A percentile compares a stretch with the other conserved stretches of the same genome.
Evolutionary conservation across 164 flowering plant species (phyloP).

Genomic region (Malania oleifera): DNA sequence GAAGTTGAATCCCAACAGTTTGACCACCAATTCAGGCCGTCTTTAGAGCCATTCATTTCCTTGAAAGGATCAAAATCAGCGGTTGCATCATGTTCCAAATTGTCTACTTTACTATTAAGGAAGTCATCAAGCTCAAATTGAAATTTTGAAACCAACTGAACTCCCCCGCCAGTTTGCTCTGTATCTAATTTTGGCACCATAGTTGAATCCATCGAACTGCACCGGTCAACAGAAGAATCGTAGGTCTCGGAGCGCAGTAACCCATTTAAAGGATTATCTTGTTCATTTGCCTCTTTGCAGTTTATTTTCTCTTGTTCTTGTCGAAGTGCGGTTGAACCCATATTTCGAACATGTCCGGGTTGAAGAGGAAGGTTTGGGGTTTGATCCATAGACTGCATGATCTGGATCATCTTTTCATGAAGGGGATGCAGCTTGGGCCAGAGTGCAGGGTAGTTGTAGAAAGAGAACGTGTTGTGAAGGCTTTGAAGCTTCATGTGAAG

Average conservation of each 20-base stretch:
- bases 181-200: constrained; percentile 6
- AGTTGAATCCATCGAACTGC: constrained; percentile 8
- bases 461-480: constrained; percentile 46
- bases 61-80: constrained; percentile 44
- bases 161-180: constrained; percentile 9
- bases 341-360: constrained; percentile 10
- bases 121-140: constrained; percentile 47
- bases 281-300: constrained; percentile 12
- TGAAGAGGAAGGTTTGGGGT: constrained; percentile 12
- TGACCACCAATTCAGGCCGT: constrained; percentile 49
- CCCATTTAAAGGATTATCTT: constrained; percentile 25
- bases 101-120: constrained; percentile 23
- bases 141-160: constrained; percentile 21
- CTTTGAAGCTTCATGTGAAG: constrained; percentile 71
- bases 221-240: background rate
- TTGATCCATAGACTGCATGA: constrained; percentile 21
- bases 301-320: constrained; percentile 10
- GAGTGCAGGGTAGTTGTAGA: constrained; percentile 42
- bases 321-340: background rate
- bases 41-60: constrained; percentile 37
- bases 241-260: background rate
- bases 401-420: constrained; percentile 45
- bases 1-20: constrained; percentile 60
- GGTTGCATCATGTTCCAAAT: constrained; percentile 20
- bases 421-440: constrained; percentile 68